A percentile compares a stretch with the other conserved stretches of the same genome.
These are phyloP conservation scores for Fusarium sulawesiense DNA, from an alignment of 2,329 filamentous ascomycete genomes.

Conservation along the genomic window DNA sequence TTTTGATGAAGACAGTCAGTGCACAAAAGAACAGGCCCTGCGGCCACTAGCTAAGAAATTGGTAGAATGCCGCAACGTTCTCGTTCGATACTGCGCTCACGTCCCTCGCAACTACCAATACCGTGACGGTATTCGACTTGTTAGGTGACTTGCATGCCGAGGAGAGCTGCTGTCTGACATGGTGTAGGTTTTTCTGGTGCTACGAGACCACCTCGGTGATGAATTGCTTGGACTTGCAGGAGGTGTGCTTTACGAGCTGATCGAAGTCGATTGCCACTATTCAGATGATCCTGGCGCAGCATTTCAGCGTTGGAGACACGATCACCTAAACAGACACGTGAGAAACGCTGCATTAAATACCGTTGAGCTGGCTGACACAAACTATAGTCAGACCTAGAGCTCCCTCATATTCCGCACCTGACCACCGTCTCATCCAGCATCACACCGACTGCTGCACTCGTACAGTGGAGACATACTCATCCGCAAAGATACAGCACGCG, in stretches of 20 bases:
- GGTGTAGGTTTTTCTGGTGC: slow-evolving; percentile 54
- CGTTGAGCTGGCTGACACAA: slow-evolving; percentile 1
- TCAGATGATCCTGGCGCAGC: slow-evolving; percentile 59
- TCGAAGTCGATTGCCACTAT: slow-evolving; percentile 58
- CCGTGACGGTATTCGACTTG: slow-evolving; percentile 57
- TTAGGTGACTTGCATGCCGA: slow-evolving; percentile 34
- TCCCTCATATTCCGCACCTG: slow-evolving; percentile 61
- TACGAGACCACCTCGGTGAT: slow-evolving; percentile 58
- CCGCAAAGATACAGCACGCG: slow-evolving; percentile 54
- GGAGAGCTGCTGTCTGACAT: neutral
- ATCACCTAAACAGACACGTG: slow-evolving; percentile 59
- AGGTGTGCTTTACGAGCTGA: slow-evolving; percentile 60
- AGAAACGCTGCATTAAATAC: slow-evolving; percentile 12
- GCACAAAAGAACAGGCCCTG: neutral
- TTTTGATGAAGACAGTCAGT: slow-evolving; percentile 45
- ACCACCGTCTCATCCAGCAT: slow-evolving; percentile 58
- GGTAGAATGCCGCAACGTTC: slow-evolving; percentile 59
- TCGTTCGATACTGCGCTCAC: slow-evolving; percentile 57
- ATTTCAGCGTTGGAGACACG: slow-evolving; percentile 59
- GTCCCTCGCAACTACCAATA: slow-evolving; percentile 61
- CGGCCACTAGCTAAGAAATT: neutral
- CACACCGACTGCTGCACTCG: slow-evolving; percentile 53
- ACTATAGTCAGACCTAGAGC: slow-evolving; percentile 54
- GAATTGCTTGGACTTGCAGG: slow-evolving; percentile 57
- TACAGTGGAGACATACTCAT: slow-evolving; percentile 53